These are phyloP conservation scores for Rhododendron griersonianum DNA, from an alignment of 148 eudicot species.

Conservation along the genomic window DNA sequence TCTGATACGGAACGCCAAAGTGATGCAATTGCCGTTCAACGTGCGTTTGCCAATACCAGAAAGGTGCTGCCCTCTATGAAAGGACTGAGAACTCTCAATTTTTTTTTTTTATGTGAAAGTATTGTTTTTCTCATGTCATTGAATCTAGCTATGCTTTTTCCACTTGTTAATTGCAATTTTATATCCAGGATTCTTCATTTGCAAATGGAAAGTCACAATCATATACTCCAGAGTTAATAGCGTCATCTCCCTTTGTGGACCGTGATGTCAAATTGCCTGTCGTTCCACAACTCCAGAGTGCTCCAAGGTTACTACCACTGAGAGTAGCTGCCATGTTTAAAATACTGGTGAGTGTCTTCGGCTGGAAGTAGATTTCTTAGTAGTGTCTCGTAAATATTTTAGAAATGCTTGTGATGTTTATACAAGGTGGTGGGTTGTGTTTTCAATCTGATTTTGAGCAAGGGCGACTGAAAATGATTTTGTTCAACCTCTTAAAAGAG, in stretches of 20 bases:
- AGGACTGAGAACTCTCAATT: constrained; percentile 24
- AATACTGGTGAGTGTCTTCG: constrained; percentile 65
- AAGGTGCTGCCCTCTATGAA: constrained; percentile 61
- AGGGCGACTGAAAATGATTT: neutral
- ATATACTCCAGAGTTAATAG: constrained; percentile 70
- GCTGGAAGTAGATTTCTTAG: neutral
- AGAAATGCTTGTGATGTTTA: neutral
- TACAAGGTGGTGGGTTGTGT: neutral
- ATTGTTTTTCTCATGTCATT: neutral
- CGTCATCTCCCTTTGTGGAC: constrained; percentile 47
- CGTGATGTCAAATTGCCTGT: constrained; percentile 35
- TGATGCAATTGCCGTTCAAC: constrained; percentile 93
- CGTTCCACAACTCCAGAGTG: constrained; percentile 72
- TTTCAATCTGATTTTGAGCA: neutral
- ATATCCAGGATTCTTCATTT: constrained; percentile 48
- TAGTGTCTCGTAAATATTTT: neutral
- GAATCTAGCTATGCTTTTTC: neutral
- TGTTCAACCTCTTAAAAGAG: neutral
- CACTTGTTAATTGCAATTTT: constrained; percentile 3
- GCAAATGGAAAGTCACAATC: constrained; percentile 64
- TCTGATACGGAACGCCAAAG: constrained; percentile 74
- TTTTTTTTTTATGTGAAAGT: neutral
- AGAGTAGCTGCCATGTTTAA: constrained; percentile 84
- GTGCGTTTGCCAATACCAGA: constrained; percentile 78
- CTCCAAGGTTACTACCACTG: constrained; percentile 63